Base-by-base conservation (phyloP, 2,329 filamentous ascomycete species). In the Ophiostoma sp. region DNA sequence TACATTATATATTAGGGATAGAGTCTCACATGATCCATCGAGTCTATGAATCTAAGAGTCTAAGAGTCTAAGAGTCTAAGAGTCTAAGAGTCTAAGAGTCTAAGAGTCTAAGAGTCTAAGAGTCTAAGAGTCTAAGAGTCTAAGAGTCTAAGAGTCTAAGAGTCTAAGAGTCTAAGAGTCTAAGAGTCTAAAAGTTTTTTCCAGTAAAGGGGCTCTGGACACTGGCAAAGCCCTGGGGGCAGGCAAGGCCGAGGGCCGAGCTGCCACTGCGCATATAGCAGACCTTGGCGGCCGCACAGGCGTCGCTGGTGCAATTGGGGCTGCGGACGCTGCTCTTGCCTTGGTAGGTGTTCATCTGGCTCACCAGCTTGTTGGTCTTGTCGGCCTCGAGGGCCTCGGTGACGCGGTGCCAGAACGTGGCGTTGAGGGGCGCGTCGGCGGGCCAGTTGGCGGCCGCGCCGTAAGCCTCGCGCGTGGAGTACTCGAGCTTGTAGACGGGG, bases 231-330 rank as follows among this genome's bases (percentile, higher is more conserved):
- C 84, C 84, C 71, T 83, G 82, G 3, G 81, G 79, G 75, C 85
- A 87, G 67, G 78, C 74, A 67, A 75, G 78, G 0, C 84, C 84
- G 65, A 87, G 72, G 0, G 81, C 79, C 36, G 79, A 80, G 72
- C 82, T 86, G 2, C 83, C 85, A 75, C 80, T 83, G 49, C 85
- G 76, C 78, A 87, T 87, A 72, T 87, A 87, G 71, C 85, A 87
- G 16, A 86, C 77, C 76, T 85, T 86, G 1, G 84, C 84, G 62
- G 71, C 73, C 2, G 80, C 80, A 73, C 85, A 87, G 3, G 74
- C 78, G 3, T 72, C 73, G 71, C 78, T 81, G 0, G 71, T 71
- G 16, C 73, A 71, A 8, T 76, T 74, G 44, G 75, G 73, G 62
- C 74, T 77, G 8, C 75, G 76, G 5, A 78, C 74, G 7, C 74